Evolutionary conservation across 768 basidiomycete genomes (phyloP).

Genomic region (Leccinum incarnatum): DNA sequence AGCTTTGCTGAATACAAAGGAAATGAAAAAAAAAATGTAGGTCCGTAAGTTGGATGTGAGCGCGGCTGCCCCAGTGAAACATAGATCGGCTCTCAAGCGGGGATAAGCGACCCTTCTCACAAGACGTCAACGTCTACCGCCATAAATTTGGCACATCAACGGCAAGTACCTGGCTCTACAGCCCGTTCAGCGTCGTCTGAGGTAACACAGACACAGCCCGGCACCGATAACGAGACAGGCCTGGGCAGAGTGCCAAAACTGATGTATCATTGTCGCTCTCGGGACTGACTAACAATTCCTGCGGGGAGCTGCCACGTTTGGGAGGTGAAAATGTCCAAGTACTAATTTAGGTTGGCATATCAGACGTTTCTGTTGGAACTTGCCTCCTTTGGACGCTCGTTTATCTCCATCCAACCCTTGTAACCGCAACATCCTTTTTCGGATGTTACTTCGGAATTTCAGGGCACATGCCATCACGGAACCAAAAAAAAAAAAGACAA

Average conservation of each 20-base stretch:
- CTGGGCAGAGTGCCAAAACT: conserved; percentile 4
- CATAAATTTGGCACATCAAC: background rate
- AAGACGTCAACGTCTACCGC: conserved; percentile 1
- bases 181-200: conserved; percentile 5
- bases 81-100: background rate
- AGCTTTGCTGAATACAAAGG: conserved; percentile 28
- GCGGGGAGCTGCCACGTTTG: conserved; percentile 15
- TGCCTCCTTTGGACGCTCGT: conserved; percentile 17
- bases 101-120: conserved; percentile 6
- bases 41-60: background rate
- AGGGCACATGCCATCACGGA: conserved; percentile 11
- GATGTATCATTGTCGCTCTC: conserved; percentile 11
- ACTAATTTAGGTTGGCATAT: conserved; percentile 17
- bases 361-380: conserved; percentile 34
- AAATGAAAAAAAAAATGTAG: background rate
- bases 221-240: conserved; percentile 12
- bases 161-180: background rate
- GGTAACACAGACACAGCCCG: conserved; percentile 16
- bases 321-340: conserved; percentile 21
- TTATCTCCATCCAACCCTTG: conserved; percentile 16
- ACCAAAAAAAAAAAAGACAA: background rate
- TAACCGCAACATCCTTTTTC: conserved; percentile 8
- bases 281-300: background rate
- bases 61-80: conserved; percentile 7
- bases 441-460: background rate